These are phyloP conservation scores for Thelonectria rubi DNA, from an alignment of 2,329 filamentous ascomycete genomes.

Conservation along the genomic window DNA sequence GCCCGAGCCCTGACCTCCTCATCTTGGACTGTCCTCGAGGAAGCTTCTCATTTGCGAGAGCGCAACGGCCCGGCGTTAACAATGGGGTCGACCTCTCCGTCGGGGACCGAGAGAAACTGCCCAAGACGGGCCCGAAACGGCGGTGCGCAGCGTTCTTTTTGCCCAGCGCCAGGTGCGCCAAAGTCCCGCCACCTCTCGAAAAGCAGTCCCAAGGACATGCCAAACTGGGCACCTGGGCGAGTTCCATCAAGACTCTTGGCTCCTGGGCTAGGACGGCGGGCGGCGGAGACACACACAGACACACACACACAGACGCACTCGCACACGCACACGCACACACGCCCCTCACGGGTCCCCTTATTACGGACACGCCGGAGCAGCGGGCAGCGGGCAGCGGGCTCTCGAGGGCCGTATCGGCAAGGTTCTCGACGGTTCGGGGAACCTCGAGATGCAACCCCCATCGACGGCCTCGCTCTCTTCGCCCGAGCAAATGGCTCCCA, in stretches of 20 bases:
- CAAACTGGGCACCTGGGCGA: neutral
- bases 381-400: neutral
- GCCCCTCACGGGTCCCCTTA: slow-evolving; percentile 5
- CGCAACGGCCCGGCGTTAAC: slow-evolving; percentile 22
- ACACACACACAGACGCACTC: too few relatives aligned
- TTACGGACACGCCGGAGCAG: neutral
- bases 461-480: neutral
- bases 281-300: slow-evolving; percentile 23
- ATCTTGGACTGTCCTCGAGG: too few relatives aligned
- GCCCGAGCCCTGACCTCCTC: slow-evolving; percentile 21
- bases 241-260: too few relatives aligned
- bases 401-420: neutral
- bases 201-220: too few relatives aligned
- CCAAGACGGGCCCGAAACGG: too few relatives aligned
- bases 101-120: too few relatives aligned
- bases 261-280: neutral
- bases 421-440: slow-evolving; percentile 18
- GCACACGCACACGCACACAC: slow-evolving; percentile 6
- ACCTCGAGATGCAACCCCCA: slow-evolving; percentile 15
- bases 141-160: too few relatives aligned
- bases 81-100: too few relatives aligned
- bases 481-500: neutral
- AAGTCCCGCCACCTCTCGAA: neutral
- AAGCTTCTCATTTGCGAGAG: neutral
- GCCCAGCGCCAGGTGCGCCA: too few relatives aligned